Evolutionary conservation across 1,284 basidiomycete species (phyloP), one percentile per base, ranked within the genome.

Genomic region (Cryptococcus wingfieldii): DNA sequence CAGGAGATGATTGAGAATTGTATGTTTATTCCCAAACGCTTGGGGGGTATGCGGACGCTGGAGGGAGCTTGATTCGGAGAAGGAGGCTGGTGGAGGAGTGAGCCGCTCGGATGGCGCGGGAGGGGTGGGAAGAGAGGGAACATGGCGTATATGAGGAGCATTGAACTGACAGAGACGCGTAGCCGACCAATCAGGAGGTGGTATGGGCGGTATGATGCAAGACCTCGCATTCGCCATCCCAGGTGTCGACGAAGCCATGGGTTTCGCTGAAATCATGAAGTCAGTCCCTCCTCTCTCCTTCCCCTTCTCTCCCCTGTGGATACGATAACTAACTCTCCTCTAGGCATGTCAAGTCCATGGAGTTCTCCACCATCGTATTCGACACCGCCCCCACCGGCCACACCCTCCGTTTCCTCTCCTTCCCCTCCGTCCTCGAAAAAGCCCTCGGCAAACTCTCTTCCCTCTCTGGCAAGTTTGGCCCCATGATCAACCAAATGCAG

Each of bases 211-310:
- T 62, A 98, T 99, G 90, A 97, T 98, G 92, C 95, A 98, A 76
- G 95, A 98, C 78, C 83, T 98, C 41, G 96, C 95, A 0, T 99
- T 98, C 70, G 94, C 96, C 1, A 98, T 99, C 59, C 95, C 95
- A 0, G 95, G 95, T 79, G 95, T 99, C 1, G 95, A 99, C 72
- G 95, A 99, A 78, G 95, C 95, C 3, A 98, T 99, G 95, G 95
- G 93, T 58, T 99, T 99, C 68, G 96, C 95, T 0, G 95, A 99
- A 78, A 96, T 99, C 77, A 99, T 98, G 96, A 98, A 98, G 91
- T 93, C 60, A 60, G 84, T 79, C 12, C 16, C 23, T 43, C 8
- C 18, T 28, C 18, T 43, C 50, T 18, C 18, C 13, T 46, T 28
- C 7, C 3, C 23, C 14, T n/a, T 13, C 31, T 13, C 13, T n/a